A percentile compares a stretch with the other conserved stretches of the same genome.
These are phyloP conservation scores for Suillus spraguei DNA, from an alignment of 768 basidiomycete genomes.

Conservation along the genomic window DNA sequence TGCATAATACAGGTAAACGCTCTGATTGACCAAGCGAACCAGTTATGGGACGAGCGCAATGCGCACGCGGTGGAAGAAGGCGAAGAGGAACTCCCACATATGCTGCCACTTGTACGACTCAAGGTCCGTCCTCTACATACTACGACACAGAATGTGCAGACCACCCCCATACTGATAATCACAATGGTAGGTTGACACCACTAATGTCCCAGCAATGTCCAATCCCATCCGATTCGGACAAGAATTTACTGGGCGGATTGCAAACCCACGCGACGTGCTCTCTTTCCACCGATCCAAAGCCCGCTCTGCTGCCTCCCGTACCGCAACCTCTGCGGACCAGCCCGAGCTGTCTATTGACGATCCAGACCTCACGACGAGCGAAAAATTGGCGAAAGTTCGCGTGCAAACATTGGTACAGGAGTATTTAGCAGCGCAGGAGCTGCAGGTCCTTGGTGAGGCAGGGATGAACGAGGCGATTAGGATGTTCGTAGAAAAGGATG, in stretches of 20 bases:
- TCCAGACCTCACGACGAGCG: constrained; percentile 60
- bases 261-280: constrained; percentile 93
- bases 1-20: constrained; percentile 63
- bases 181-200: constrained; percentile 74
- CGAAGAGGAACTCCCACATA: constrained; percentile 60
- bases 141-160: neutral
- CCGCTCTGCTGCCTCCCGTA: constrained; percentile 40
- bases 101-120: constrained; percentile 87
- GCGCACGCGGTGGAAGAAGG: constrained; percentile 59
- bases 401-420: constrained; percentile 91
- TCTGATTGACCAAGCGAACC: constrained; percentile 78
- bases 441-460: constrained; percentile 87
- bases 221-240: constrained; percentile 98
- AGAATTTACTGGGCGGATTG: constrained; percentile 87
- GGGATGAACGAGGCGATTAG: constrained; percentile 95
- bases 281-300: constrained; percentile 83
- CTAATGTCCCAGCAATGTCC: constrained; percentile 86
- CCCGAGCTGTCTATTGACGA: constrained; percentile 86
- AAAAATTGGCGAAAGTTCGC: constrained; percentile 78
- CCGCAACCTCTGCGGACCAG: constrained; percentile 70
- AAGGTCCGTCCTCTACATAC: constrained; percentile 49
- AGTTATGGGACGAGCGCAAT: constrained; percentile 78
- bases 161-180: constrained; percentile 5
- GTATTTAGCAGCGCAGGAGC: constrained; percentile 89
- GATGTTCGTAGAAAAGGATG: constrained; percentile 97